Evolutionary conservation across 2,329 filamentous ascomycete genomes (phyloP), one percentile per base, ranked within the genome.

Genomic region (Ampelomyces quisqualis): DNA sequence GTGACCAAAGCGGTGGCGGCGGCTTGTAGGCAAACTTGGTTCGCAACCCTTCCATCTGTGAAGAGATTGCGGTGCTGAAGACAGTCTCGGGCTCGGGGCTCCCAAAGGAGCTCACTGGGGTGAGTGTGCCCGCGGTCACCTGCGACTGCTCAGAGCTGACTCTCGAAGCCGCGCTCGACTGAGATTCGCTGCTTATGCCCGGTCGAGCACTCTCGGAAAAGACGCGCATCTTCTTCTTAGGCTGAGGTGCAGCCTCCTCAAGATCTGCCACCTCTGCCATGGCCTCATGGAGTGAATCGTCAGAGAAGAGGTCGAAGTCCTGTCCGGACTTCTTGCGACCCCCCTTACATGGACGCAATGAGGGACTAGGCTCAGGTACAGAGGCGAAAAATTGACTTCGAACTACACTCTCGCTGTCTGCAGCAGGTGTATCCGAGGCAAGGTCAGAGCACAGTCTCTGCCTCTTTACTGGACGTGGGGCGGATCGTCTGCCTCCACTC

Each of bases 241-340:
- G 47, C 31, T 60, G 57, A 3, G 54, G 59, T 3, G 53, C 54
- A 26, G 48, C 45, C 41, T 66, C 51, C 22, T 66, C 62, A 3
- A 63, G 43, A 38, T 69, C 67, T 27, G 59, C 62, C 2, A 65
- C 47, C 34, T 62, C 55, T 9, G 64, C 66, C 50, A 73, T 64
- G 6, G 68, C 73, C 15, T 73, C 70, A 15, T 70, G 68, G 5
- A 72, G 57, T 4, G 73, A 75, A 38, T 75, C 73, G 46, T 76
- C 74, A 3, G 73, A 75, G 58, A 66, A 75, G 1, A 76, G 53
- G 15, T 74, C 68, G 43, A 76, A 72, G 10, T 73, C 68, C 1
- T 67, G 60, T 10, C 57, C 56, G 13, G 63, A 60, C 21, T 49
- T 64, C 34, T 60, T 61, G 27, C 50, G 60, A 21, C 33, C 54